Evolutionary conservation across 108 stramenopile species (phyloP).

Genomic region (Conticribra guillardii): DNA sequence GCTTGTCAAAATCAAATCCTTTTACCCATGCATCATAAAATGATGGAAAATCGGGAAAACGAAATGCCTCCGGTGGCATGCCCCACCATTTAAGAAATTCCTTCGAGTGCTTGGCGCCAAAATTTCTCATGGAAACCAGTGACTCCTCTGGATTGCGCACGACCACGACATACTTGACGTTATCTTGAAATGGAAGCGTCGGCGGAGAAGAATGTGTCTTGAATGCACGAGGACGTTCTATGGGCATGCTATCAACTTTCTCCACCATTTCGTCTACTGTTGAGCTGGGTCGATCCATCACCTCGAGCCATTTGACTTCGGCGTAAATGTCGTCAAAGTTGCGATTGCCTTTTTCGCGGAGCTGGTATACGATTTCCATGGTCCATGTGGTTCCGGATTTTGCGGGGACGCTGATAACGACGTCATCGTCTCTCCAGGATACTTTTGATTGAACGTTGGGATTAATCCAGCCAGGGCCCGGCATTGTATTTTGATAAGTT

Average conservation of each 20-base stretch:
- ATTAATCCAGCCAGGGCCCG: slow-evolving; percentile 19
- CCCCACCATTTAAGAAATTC: slow-evolving; percentile 18
- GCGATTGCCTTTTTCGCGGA: slow-evolving; percentile 11
- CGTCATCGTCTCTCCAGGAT: slow-evolving; percentile 15
- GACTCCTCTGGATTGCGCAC: slow-evolving; percentile 27
- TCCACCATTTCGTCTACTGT: slow-evolving; percentile 17
- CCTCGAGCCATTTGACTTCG: slow-evolving; percentile 18
- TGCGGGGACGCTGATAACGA: slow-evolving; percentile 17
- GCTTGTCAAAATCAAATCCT: neutral
- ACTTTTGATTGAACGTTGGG: slow-evolving; percentile 9
- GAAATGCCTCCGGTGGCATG: neutral
- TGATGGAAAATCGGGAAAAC: neutral
- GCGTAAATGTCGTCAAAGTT: slow-evolving; percentile 32
- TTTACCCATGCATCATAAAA: slow-evolving; percentile 10
- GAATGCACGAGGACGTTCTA: slow-evolving; percentile 11
- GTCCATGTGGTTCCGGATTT: slow-evolving; percentile 35
- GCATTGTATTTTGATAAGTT: too few species aligned
- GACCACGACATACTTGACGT: slow-evolving; percentile 23
- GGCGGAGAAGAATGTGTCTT: slow-evolving; percentile 30
- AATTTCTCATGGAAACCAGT: slow-evolving; percentile 4
- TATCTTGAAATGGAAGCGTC: slow-evolving; percentile 1
- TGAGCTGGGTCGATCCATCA: neutral
- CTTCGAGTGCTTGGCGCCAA: neutral
- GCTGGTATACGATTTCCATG: slow-evolving; percentile 32
- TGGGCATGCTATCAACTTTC: neutral